A percentile compares a stretch with the other conserved stretches of the same genome.
Evolutionary conservation across 192 early-diverging fungal species (phyloP).

Genomic region (Rhizophagus sp.): DNA sequence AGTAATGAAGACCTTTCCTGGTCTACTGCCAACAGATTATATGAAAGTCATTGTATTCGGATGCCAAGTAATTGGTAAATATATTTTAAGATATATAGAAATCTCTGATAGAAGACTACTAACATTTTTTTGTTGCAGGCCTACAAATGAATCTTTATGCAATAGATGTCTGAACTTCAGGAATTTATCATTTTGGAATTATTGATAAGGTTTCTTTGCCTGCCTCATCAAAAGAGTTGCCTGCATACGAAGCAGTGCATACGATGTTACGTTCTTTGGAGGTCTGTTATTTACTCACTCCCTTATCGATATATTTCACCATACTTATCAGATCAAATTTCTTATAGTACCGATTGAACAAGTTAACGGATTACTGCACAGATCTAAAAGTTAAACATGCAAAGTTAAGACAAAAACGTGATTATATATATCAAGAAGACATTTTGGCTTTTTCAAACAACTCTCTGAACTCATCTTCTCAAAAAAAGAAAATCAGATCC

Average conservation of each 20-base stretch:
- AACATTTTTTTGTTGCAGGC: slow-evolving; percentile 23
- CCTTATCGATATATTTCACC: slow-evolving; percentile 17
- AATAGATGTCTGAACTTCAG: slow-evolving; percentile 20
- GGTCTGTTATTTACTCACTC: slow-evolving; percentile 17
- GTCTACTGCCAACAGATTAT: slow-evolving; percentile 16
- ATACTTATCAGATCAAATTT: slow-evolving; percentile 12
- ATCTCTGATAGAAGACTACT: slow-evolving; percentile 3
- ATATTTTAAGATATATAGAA: slow-evolving; percentile 2
- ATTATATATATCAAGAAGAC: background rate
- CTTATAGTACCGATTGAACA: slow-evolving; percentile 8
- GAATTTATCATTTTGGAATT: too few species aligned
- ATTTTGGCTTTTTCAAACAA: too few species aligned
- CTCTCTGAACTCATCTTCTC: background rate
- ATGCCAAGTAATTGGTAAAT: slow-evolving; percentile 23
- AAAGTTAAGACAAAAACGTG: slow-evolving; percentile 18
- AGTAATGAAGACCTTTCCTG: slow-evolving; percentile 23
- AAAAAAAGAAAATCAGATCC: too few species aligned
- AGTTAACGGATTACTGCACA: slow-evolving; percentile 8
- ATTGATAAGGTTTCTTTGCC: slow-evolving; percentile 27
- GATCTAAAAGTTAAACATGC: slow-evolving; percentile 18
- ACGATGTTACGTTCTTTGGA: slow-evolving; percentile 26
- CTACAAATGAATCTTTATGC: slow-evolving; percentile 30
- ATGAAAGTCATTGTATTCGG: slow-evolving; percentile 31
- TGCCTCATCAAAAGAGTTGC: slow-evolving; percentile 14
- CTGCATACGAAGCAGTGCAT: slow-evolving; percentile 20